Conservation (phyloP, 176 grass and related monocot genomes). For the Musa beccarii region DNA sequence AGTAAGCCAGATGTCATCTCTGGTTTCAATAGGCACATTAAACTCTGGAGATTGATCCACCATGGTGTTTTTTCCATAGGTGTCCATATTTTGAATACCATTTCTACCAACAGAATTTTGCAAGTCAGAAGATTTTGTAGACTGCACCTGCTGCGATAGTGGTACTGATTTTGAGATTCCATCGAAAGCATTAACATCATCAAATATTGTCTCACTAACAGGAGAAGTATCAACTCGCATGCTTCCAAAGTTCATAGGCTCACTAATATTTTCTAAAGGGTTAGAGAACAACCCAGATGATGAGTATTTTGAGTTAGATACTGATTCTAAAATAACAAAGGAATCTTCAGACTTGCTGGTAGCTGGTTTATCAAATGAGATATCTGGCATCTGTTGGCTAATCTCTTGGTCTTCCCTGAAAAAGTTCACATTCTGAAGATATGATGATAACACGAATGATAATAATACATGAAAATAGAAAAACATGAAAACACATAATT, state of each 20-base stretch:
- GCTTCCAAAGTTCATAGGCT: conserved; percentile 22
- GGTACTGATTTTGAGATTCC: conserved; percentile 35
- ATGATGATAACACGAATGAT: not conserved
- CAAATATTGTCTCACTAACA: conserved; percentile 34
- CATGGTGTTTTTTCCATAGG: conserved; percentile 29
- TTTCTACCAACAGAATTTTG: conserved; percentile 19
- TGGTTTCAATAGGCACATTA: conserved; percentile 42
- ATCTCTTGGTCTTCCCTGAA: conserved; percentile 49
- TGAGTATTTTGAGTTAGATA: conserved; percentile 39
- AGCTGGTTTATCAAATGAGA: conserved; percentile 31
- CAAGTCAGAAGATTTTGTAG: conserved; percentile 44
- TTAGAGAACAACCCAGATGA: conserved; percentile 44
- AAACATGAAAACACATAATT: not conserved
- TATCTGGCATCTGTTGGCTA: conserved; percentile 30
- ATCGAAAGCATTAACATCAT: conserved; percentile 41
- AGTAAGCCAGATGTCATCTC: conserved; percentile 87
- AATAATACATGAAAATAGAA: not conserved
- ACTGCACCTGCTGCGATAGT: conserved; percentile 37
- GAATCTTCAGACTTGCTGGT: conserved; percentile 42
- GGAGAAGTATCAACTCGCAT: conserved; percentile 34
- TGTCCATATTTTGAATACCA: conserved; percentile 35
- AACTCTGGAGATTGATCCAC: conserved; percentile 51
- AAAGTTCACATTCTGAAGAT: conserved; percentile 22
- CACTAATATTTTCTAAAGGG: conserved; percentile 48
- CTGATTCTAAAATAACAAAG: conserved; percentile 62